Conservation (phyloP, 768 basidiomycete species). For the Fomitopsis pulvina region DNA sequence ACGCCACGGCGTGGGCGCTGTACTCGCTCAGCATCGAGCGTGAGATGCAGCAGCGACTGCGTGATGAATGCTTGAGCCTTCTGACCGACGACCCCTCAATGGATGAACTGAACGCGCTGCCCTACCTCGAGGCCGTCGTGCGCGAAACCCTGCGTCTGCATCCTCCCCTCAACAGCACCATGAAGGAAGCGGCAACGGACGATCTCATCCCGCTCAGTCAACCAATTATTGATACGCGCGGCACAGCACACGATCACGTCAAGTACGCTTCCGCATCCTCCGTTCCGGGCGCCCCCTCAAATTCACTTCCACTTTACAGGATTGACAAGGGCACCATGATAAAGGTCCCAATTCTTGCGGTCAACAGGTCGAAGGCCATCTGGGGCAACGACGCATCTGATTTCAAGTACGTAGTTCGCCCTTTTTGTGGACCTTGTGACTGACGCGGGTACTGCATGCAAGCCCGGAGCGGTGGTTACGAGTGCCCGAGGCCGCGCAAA, state of each 20-base stretch:
- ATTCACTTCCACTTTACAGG: neutral
- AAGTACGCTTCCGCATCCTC: slow-evolving; percentile 19
- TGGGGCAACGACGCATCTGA: slow-evolving; percentile 60
- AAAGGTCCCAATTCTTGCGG: slow-evolving; percentile 42
- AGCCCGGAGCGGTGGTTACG: slow-evolving; percentile 60
- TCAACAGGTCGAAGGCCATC: slow-evolving; percentile 45
- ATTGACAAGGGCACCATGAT: slow-evolving; percentile 23
- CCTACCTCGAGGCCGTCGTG: slow-evolving; percentile 62
- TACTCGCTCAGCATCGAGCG: slow-evolving; percentile 32
- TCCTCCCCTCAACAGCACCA: slow-evolving; percentile 41
- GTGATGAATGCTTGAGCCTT: slow-evolving; percentile 35
- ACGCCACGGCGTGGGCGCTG: slow-evolving; percentile 29
- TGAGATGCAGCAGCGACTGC: slow-evolving; percentile 30
- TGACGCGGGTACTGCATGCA: neutral
- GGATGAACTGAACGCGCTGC: slow-evolving; percentile 59
- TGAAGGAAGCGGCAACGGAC: slow-evolving; percentile 38
- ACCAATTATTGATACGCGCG: slow-evolving; percentile 21
- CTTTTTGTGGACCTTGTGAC: neutral
- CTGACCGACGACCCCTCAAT: slow-evolving; percentile 46
- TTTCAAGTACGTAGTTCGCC: slow-evolving; percentile 40
- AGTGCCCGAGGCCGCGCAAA: slow-evolving; percentile 34
- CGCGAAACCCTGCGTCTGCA: slow-evolving; percentile 54
- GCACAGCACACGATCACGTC: slow-evolving; percentile 14
- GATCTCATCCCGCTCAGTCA: slow-evolving; percentile 46
- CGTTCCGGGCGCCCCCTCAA: neutral